Evolutionary conservation across 2,329 filamentous ascomycete genomes (phyloP).

Genomic region (Colletotrichum tropicale): DNA sequence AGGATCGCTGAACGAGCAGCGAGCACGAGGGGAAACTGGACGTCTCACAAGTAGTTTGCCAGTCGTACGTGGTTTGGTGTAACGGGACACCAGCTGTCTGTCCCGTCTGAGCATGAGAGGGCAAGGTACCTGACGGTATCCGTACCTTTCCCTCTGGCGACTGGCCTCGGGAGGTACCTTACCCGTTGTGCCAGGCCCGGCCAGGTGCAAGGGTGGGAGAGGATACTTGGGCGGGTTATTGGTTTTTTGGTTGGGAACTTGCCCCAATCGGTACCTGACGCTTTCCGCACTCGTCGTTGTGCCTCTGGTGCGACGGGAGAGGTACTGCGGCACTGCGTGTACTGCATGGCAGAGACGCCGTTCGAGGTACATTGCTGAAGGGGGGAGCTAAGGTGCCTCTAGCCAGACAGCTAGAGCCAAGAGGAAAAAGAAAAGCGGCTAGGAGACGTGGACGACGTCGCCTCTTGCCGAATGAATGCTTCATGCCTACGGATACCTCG

Average conservation of each 20-base stretch:
- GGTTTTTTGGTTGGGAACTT: slow-evolving; percentile 3
- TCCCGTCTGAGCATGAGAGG: not conserved
- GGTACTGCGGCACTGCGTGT: not conserved
- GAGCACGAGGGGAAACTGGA: not conserved
- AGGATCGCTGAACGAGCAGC: not conserved
- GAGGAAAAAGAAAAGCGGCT: not conserved
- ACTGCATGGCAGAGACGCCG: not conserved
- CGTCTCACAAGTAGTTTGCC: slow-evolving; percentile 7
- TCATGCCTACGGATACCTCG: not conserved
- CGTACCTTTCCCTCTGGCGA: not conserved
- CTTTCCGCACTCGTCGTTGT: not conserved
- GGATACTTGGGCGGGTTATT: not conserved
- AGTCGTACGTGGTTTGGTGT: not conserved
- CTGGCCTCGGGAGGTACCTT: not conserved
- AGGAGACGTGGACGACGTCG: not conserved
- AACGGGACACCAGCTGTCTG: not conserved
- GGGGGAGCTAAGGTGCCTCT: not conserved
- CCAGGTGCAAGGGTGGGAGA: not conserved
- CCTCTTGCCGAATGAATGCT: not conserved
- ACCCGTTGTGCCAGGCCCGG: not conserved
- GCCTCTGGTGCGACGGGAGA: not conserved
- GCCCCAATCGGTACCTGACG: not conserved
- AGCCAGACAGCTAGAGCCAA: not conserved
- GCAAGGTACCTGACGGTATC: not conserved
- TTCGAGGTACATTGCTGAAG: not conserved